Base-by-base conservation (phyloP, 768 basidiomycete genomes). In the Dioszegia crocea region DNA sequence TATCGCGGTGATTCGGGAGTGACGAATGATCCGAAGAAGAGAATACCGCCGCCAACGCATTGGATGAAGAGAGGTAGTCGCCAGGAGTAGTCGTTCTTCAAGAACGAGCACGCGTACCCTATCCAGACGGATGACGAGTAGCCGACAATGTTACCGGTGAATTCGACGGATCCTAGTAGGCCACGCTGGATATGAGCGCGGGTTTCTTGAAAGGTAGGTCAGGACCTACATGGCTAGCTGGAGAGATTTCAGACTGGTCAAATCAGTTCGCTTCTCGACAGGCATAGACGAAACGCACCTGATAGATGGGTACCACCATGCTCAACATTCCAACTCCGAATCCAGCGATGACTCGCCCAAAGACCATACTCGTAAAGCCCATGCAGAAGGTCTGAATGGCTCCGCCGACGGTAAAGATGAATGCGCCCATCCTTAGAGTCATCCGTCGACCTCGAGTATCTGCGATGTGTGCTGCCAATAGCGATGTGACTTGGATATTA, bases 1-100 rank as follows among this genome's bases (percentile, higher is more conserved):
- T 89, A 97, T 49, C 92, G 80, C 29, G 92, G 93, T 61, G 88
- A 90, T 78, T 97, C 93, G 1, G 93, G 93, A 76, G 94, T 86
- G 24, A 89, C 65, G 39, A 94, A 78, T 2, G 87, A 88, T 2
- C 93, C 93, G 17, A 80, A 74, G 3, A 88, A 84, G 41, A 97
- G 85, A 59, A 94, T 83, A 11, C 79, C 68, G 24, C 93, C 93
- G 59, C 94, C 93, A 43, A 92, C 75, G 65, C 88, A 89, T 81
- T 96, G 93, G 2, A 94, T 80, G 64, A 86, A 85, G 30, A 97
- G 83, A 14, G 93, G 93, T 58, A 93, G 81, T 38, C 93, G 83
- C 93, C 93, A 97, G n/a, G 90, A 85, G 49, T 85, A 76, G 76
- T 96, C 85, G 8, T 87, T 88, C 27, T 88, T 83, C 47, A 96